Evolutionary conservation across 352 stramenopile species (phyloP).

Genomic region (Pythium brassicae): DNA sequence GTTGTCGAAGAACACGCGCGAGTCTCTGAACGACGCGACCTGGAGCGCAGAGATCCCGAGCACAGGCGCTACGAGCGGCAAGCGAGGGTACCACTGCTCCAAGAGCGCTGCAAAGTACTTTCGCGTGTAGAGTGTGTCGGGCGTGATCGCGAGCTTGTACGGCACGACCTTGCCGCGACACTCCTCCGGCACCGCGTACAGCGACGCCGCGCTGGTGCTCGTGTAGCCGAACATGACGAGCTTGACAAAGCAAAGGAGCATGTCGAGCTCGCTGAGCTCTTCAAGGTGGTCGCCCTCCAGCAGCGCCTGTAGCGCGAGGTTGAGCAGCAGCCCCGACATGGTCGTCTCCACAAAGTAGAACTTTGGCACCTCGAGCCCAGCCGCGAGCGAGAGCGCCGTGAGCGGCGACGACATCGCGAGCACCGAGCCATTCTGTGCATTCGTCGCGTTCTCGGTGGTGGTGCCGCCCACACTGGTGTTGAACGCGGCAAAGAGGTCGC

Average conservation of each 20-base stretch:
- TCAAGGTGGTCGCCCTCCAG: slow-evolving; percentile 39
- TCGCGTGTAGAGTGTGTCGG: slow-evolving; percentile 64
- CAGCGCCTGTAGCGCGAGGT: slow-evolving; percentile 40
- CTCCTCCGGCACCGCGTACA: slow-evolving; percentile 35
- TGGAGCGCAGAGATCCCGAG: slow-evolving; percentile 39
- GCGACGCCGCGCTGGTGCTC: slow-evolving; percentile 26
- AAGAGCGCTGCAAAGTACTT: slow-evolving; percentile 46
- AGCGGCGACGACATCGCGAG: slow-evolving; percentile 1
- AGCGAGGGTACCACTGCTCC: slow-evolving; percentile 54
- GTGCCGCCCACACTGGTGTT: neutral
- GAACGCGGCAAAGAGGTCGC: slow-evolving; percentile 15
- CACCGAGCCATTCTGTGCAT: neutral
- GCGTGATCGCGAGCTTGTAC: slow-evolving; percentile 72
- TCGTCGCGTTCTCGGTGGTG: neutral
- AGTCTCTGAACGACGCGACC: slow-evolving; percentile 50
- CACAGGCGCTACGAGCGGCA: slow-evolving; percentile 34
- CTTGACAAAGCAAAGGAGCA: slow-evolving; percentile 40
- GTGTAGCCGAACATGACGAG: slow-evolving; percentile 50
- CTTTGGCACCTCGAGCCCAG: slow-evolving; percentile 29
- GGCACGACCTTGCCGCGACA: slow-evolving; percentile 54
- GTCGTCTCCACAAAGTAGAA: slow-evolving; percentile 73
- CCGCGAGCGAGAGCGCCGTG: slow-evolving; percentile 19
- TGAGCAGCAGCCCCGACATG: slow-evolving; percentile 54
- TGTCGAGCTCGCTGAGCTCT: slow-evolving; percentile 30
- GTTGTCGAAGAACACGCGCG: slow-evolving; percentile 52